Evolutionary conservation across 495 filamentous ascomycete species (phyloP).

Genomic region (Lasiosphaeria miniovina): DNA sequence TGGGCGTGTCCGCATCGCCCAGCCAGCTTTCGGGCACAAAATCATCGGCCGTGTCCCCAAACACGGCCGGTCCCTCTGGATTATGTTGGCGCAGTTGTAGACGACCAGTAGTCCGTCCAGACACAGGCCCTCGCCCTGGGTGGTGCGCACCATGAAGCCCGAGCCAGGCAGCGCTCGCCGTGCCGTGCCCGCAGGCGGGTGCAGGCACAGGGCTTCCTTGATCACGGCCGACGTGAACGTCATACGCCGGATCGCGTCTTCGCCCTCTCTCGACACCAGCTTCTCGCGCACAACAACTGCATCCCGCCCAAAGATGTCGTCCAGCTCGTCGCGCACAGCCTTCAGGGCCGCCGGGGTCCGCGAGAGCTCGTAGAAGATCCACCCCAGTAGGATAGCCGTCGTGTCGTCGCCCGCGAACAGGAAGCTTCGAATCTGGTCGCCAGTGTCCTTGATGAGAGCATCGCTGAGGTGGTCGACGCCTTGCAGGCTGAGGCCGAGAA

Average conservation of each 20-base stretch:
- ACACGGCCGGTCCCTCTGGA: constrained; percentile 61
- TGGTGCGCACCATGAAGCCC: constrained; percentile 34
- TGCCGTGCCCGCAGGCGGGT: constrained; percentile 40
- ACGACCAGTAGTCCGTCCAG: constrained; percentile 51
- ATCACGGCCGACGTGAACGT: constrained; percentile 49
- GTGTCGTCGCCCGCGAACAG: constrained; percentile 53
- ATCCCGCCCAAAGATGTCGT: constrained; percentile 36
- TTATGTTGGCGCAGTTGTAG: constrained; percentile 47
- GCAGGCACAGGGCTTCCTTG: constrained; percentile 51
- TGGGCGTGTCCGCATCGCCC: constrained; percentile 36
- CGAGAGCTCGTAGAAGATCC: constrained; percentile 46
- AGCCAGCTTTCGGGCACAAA: constrained; percentile 64
- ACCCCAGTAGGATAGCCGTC: constrained; percentile 39
- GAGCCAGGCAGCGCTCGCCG: constrained; percentile 33
- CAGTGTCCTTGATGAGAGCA: constrained; percentile 20
- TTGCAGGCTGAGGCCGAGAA: constrained; percentile 34
- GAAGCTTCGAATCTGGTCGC: constrained; percentile 42
- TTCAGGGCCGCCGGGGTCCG: constrained; percentile 39
- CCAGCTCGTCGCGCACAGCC: constrained; percentile 45
- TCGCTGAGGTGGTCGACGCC: constrained; percentile 23
- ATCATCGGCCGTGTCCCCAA: constrained; percentile 50
- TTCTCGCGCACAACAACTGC: constrained; percentile 19
- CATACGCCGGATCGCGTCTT: constrained; percentile 44
- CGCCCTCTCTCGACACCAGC: constrained; percentile 26
- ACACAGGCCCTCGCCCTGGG: constrained; percentile 58